A percentile compares a stretch with the other conserved stretches of the same genome.
phyloP scores from a whole-genome alignment of 495 filamentous ascomycete genomes.

The Hypoxylon rickii region DNA sequence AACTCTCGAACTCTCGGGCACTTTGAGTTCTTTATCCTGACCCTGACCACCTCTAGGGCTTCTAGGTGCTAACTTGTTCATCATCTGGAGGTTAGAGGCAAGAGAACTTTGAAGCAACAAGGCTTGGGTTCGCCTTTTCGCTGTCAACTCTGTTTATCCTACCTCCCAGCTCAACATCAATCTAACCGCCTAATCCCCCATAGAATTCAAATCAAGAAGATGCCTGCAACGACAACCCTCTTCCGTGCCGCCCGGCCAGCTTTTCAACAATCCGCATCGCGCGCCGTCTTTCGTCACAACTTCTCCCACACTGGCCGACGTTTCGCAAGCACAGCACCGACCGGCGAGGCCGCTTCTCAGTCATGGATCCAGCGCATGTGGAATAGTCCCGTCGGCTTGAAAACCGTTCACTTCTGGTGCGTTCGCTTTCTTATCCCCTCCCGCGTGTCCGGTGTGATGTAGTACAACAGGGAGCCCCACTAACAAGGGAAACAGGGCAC shows the following conservation, averaged over 20 bases:
- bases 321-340: slow-evolving; percentile 66
- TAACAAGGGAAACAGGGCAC: slow-evolving; percentile 81
- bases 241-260: slow-evolving; percentile 57
- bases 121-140: no score
- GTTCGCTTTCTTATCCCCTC: no score
- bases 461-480: no score
- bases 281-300: slow-evolving; percentile 54
- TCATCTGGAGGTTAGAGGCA: no score
- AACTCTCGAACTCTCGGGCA: no score
- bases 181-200: not conserved
- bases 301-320: slow-evolving; percentile 60
- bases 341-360: slow-evolving; percentile 48
- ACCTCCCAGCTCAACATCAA: no score
- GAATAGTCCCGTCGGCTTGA: slow-evolving; percentile 84
- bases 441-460: no score
- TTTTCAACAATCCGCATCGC: slow-evolving; percentile 44
- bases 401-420: slow-evolving; percentile 98
- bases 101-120: no score
- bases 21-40: no score
- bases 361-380: slow-evolving; percentile 73
- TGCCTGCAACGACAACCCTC: slow-evolving; percentile 45
- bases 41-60: no score
- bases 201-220: slow-evolving; percentile 15
- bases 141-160: no score
- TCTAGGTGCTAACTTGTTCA: no score